phyloP scores from a whole-genome alignment of 768 basidiomycete genomes.

The Pleurotus platypus region DNA sequence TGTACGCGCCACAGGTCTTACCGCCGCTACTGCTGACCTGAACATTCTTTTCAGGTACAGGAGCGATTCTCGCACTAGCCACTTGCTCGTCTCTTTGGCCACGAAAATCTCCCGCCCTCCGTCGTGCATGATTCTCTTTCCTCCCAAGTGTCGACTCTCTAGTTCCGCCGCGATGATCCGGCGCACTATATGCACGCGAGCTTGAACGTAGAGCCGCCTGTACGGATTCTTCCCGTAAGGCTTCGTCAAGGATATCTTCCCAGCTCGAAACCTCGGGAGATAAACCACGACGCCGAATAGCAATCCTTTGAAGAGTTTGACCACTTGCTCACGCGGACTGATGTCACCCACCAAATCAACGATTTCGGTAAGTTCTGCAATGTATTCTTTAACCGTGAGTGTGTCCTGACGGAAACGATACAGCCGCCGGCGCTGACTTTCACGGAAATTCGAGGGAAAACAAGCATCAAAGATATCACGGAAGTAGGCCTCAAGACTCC shows the following conservation, averaged over 20 bases:
- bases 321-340: slow-evolving; percentile 20
- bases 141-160: no score
- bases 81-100: no score
- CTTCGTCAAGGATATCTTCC: slow-evolving; percentile 20
- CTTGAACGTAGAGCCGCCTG: no score
- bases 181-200: no score
- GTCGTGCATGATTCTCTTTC: no score
- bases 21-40: no score
- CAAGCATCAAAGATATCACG: slow-evolving; percentile 25
- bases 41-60: no score
- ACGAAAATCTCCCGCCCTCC: no score
- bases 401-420: slow-evolving; percentile 17
- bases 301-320: slow-evolving; percentile 30
- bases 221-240: slow-evolving; percentile 2
- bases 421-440: slow-evolving; percentile 13
- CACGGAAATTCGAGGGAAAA: slow-evolving; percentile 25
- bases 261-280: slow-evolving; percentile 22
- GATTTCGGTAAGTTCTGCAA: slow-evolving; percentile 25
- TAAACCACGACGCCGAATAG: slow-evolving; percentile 22
- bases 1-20: no score
- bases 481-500: slow-evolving; percentile 22
- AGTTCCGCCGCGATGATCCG: no score
- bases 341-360: slow-evolving; percentile 24
- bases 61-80: no score
- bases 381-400: slow-evolving; percentile 22